A percentile compares a stretch with the other conserved stretches of the same genome.
phyloP scores from a whole-genome alignment of 2,329 filamentous ascomycete genomes.

The Apiospora phragmitis region DNA sequence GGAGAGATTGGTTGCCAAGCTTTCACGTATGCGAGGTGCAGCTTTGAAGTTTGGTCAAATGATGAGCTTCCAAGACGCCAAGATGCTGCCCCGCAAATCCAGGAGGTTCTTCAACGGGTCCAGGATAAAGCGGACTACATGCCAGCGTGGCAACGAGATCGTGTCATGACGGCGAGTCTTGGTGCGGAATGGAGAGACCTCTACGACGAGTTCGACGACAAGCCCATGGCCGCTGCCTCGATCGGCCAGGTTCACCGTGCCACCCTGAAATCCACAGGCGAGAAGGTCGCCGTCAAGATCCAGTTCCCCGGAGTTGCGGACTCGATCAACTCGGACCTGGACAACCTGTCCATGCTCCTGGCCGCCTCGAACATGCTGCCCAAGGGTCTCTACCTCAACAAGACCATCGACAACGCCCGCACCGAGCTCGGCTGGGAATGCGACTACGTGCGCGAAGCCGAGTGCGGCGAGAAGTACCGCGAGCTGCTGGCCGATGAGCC shows the following conservation, averaged over 20 bases:
- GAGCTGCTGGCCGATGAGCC: slow-evolving; percentile 73
- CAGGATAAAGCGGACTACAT: slow-evolving; percentile 98
- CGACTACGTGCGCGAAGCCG: slow-evolving; percentile 87
- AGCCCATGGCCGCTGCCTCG: slow-evolving; percentile 90
- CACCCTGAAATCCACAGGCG: slow-evolving; percentile 71
- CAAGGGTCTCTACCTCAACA: slow-evolving; percentile 90
- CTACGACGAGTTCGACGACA: slow-evolving; percentile 83
- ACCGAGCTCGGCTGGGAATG: slow-evolving; percentile 95
- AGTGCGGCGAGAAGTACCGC: slow-evolving; percentile 75
- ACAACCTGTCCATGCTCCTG: slow-evolving; percentile 87
- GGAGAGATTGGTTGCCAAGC: slow-evolving; percentile 86
- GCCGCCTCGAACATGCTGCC: slow-evolving; percentile 89
- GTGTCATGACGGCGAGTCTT: slow-evolving; percentile 76
- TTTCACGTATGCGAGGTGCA: slow-evolving; percentile 94
- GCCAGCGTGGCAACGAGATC: slow-evolving; percentile 89
- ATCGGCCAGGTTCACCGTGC: slow-evolving; percentile 96
- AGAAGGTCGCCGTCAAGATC: slow-evolving; percentile 88
- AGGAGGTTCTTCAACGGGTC: slow-evolving; percentile 87
- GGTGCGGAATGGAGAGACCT: slow-evolving; percentile 82
- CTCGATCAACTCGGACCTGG: slow-evolving; percentile 95
- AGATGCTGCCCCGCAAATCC: slow-evolving; percentile 89
- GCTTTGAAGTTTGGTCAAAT: slow-evolving; percentile 97
- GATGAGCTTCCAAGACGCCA: slow-evolving; percentile 97
- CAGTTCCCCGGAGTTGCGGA: slow-evolving; percentile 96
- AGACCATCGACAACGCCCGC: slow-evolving; percentile 94